These are phyloP conservation scores for Tylopilus intermedius DNA, from an alignment of 768 basidiomycete species.

Conservation along the genomic window DNA sequence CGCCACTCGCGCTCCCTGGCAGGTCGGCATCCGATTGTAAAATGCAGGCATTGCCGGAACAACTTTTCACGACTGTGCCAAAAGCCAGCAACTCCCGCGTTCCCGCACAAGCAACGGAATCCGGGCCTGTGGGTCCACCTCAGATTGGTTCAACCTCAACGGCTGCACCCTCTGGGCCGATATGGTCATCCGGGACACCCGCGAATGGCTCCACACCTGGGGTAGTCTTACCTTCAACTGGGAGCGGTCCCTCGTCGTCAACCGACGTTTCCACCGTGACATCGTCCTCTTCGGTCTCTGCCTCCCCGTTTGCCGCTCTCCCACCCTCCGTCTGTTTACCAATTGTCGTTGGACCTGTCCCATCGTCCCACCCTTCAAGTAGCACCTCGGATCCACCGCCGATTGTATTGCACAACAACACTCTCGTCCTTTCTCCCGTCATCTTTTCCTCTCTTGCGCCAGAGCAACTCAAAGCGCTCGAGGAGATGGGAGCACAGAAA, in stretches of 20 bases:
- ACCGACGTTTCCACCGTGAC: conserved; percentile 10
- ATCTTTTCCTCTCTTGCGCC: conserved; percentile 76
- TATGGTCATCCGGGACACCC: conserved; percentile 4
- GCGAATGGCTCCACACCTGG: conserved; percentile 19
- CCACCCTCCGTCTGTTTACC: conserved; percentile 57
- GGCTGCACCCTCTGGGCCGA: not conserved
- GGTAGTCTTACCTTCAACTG: not conserved
- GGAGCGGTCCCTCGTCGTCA: conserved; percentile 12
- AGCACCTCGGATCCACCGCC: conserved; percentile 44
- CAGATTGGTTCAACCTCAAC: not conserved
- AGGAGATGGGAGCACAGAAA: conserved; percentile 75
- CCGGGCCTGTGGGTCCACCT: conserved; percentile 3
- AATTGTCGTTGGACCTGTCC: conserved; percentile 72
- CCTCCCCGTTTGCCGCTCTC: conserved; percentile 29
- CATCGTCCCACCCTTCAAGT: conserved; percentile 50
- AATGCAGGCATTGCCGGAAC: conserved; percentile 3
- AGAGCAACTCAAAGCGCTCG: conserved; percentile 69
- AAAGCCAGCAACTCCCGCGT: not conserved
- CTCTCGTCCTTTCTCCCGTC: conserved; percentile 76
- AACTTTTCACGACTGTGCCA: conserved; percentile 8
- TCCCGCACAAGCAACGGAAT: conserved; percentile 2
- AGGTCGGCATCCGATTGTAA: conserved; percentile 5
- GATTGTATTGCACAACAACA: conserved; percentile 82
- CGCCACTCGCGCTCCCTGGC: conserved; percentile 52
- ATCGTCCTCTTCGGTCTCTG: conserved; percentile 5